These are phyloP conservation scores for Pyrenopolyporus hunteri DNA, from an alignment of 495 filamentous ascomycete species.

Conservation along the genomic window DNA sequence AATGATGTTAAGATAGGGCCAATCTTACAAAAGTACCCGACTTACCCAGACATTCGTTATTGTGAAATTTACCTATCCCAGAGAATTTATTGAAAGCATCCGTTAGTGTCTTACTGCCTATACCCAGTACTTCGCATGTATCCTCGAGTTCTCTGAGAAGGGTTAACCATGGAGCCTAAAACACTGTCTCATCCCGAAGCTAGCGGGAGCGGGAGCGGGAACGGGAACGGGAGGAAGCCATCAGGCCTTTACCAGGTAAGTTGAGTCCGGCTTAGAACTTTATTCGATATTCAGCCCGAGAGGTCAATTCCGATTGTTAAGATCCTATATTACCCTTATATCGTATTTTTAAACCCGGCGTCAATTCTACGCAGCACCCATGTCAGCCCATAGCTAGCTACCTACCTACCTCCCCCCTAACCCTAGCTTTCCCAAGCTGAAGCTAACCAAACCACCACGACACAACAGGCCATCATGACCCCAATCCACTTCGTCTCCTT, in stretches of 20 bases:
- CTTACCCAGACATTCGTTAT: no score
- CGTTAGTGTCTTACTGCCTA: no score
- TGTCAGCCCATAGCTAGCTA: no score
- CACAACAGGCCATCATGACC: constrained; percentile 51
- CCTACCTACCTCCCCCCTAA: no score
- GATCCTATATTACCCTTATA: no score
- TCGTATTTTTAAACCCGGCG: no score
- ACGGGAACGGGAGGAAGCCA: constrained; percentile 20
- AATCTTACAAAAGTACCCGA: no score
- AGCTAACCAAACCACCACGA: constrained; percentile 8
- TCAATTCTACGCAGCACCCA: no score
- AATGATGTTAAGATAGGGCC: no score
- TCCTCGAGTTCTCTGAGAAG: not conserved
- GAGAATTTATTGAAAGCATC: no score
- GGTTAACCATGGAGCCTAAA: constrained; percentile 32
- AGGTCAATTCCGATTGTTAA: not conserved
- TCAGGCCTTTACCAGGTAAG: constrained; percentile 48
- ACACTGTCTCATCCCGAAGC: constrained; percentile 16
- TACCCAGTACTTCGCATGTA: no score
- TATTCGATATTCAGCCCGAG: not conserved
- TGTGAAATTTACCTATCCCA: no score
- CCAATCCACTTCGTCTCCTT: constrained; percentile 58
- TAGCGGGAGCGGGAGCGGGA: not conserved
- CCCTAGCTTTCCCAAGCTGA: not conserved
- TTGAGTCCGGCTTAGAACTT: constrained; percentile 17